These are phyloP conservation scores for Leavenworthia alabamica DNA, from an alignment of 345 rosid species.

Conservation along the genomic window DNA sequence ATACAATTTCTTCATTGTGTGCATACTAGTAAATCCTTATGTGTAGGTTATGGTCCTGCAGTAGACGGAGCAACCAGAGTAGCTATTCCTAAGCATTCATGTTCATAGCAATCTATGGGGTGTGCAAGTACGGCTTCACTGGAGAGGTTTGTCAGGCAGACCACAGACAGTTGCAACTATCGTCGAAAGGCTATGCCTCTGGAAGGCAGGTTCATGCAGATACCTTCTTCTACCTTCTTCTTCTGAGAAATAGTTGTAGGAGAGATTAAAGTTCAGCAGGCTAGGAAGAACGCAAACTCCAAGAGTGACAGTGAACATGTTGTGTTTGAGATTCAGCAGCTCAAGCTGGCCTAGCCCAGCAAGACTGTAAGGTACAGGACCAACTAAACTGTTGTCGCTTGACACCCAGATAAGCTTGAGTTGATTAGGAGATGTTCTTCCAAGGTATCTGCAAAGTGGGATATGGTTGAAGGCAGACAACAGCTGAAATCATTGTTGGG, in stretches of 20 bases:
- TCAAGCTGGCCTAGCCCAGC: constrained; percentile 72
- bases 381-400: constrained; percentile 61
- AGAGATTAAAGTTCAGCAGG: constrained; percentile 54
- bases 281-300: constrained; percentile 70
- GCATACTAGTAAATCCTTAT: constrained; percentile 4
- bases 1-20: not conserved
- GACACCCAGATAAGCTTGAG: constrained; percentile 61
- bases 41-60: constrained; percentile 33
- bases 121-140: constrained; percentile 62
- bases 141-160: constrained; percentile 65
- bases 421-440: constrained; percentile 73
- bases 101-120: constrained; percentile 63
- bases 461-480: constrained; percentile 68
- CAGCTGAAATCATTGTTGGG: constrained; percentile 80
- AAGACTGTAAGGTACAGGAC: constrained; percentile 82
- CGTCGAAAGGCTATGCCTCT: constrained; percentile 52
- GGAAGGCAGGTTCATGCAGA: constrained; percentile 58
- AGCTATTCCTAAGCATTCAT: constrained; percentile 45
- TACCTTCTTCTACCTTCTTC: constrained; percentile 79
- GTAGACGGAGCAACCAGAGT: constrained; percentile 37
- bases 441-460: constrained; percentile 52
- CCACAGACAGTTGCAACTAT: constrained; percentile 68
- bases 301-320: constrained; percentile 57
- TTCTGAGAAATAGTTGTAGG: constrained; percentile 73
- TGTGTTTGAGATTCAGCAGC: constrained; percentile 59